Evolutionary conservation across 331 rosid species (phyloP), one percentile per base, ranked within the genome.

Genomic region (Quercus phellos): DNA sequence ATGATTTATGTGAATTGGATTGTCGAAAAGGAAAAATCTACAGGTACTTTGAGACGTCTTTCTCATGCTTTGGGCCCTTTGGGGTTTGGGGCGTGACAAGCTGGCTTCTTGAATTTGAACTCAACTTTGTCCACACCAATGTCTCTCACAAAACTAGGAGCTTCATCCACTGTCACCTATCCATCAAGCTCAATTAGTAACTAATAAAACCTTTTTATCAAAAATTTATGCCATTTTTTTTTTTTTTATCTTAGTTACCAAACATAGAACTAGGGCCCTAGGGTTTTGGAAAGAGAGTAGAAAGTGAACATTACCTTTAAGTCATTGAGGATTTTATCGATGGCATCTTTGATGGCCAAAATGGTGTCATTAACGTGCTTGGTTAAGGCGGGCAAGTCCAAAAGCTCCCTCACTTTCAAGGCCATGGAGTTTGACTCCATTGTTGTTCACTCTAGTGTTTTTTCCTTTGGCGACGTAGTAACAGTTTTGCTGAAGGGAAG

Each of bases 71-170:
- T 24, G 26, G 26, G 26, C 26, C 26, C 26, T 24, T 24, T 24
- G 1, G 26, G 26, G 26, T 24, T 1, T 24, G 26, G 26, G 26
- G 26, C 26, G 26, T 24, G 26, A 24, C 26, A 24, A 24, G 76
- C 55, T 4, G 97, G 98, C 77, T 85, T 91, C 88, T 83, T 87
- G 74, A 92, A 95, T 51, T 75, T 85, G 86, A 95, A 95, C 21
- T 89, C 97, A 55, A 93, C 96, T 82, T 90, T 95, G 79, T 95
- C 97, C 0, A 90, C 91, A 34, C 96, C 99, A 83, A 95, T 86
- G 81, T 92, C 97, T 74, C 82, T 78, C 26, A 94, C 87, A 74
- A 91, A 94, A 22, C 84, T 77, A 11, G 89, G 79, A 67, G 98
- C 98, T 54, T 84, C 61, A 34, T 90, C 90, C 0, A 85, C 92